Base-by-base conservation (phyloP, 2,329 filamentous ascomycete genomes). In the Leptographium galeiforme region DNA sequence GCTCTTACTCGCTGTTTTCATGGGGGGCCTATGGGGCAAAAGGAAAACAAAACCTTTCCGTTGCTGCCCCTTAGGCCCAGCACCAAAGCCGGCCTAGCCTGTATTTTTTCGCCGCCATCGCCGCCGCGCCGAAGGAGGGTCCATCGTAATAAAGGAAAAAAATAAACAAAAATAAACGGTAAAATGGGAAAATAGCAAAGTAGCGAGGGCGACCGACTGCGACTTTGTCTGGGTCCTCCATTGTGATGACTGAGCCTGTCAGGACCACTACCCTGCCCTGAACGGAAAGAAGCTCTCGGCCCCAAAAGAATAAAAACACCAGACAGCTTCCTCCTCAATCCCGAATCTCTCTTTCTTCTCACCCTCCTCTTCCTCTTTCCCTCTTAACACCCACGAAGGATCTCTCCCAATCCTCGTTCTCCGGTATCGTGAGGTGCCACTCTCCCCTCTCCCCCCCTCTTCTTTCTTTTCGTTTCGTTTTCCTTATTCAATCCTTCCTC, bases 331-430 rank as follows among this genome's bases (percentile, higher is more conserved):
- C 54, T 16, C 43, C 57, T 33, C 49, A 25, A 51, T 53, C 49
- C 53, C 51, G 54, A 51, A 55, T 56, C 48, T 58, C 54, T 52
- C 52, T 45, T 19, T 43, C 14, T 56, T 56, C 58, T 56, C 51
- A 60, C 61, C 63, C 62, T 63, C 63, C 30, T 64, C 64, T 65
- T 66, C 62, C 38, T 48, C 44, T 51, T 34, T 50, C 41, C 60
- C 64, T 64, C 60, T 63, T 67, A 62, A 68, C 68, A 75, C 72
- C 72, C 72, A 73, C 72, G 72, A 72, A 73, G 73, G 72, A 64
- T 60, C 62, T 49, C 66, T 62, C 66, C 54, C 57, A 52, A 56
- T 58, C 58, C 55, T 59, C 57, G 64, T 69, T 64, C 66, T 69
- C 68, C 65, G 66, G 70, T 61, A 63, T 72, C 71, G 73, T 76